Evolutionary conservation across 495 filamentous ascomycete species (phyloP), one percentile per base, ranked within the genome.

Genomic region (Tuber microsphaerosporum): DNA sequence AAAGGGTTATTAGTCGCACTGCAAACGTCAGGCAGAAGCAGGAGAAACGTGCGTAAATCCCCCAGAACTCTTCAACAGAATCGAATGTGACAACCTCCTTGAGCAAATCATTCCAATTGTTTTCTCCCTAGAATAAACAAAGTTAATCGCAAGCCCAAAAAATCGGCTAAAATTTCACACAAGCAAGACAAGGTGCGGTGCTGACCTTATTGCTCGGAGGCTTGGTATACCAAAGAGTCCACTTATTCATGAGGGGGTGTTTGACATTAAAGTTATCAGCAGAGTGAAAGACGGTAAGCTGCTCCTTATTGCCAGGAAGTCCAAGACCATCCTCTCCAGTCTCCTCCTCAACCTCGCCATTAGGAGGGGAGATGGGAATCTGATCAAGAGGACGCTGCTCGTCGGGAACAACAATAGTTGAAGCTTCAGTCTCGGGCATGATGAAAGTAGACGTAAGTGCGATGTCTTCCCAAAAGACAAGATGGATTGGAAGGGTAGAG

Each of bases 171-270:
- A 19, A n/a, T 41, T 42, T 76, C 75, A 69, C 31, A 37, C 34
- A 34, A 42, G 5, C 45, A 45, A n/a, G 74, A 31, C 39, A 22
- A 10, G 14, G 31, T 43, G 19, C 42, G 48, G 31, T 26, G 73
- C 88, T 72, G 81, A 97, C 95, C 92, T 97, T 98, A 85, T 93
- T 94, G 84, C 91, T 95, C 48, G 95, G 93, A 44, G 95, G 95
- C 88, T 99, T 99, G 82, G 95, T 99, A 86, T 98, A 99, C 95
- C 95, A 99, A 71, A 99, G 87, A 34, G 96, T 98, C 95, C 95
- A 99, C 81, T 92, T 90, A 86, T 97, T 91, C 89, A 95, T 93
- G 71, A 99, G 86, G 61, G 94, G 94, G 84, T 99, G 95, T 87
- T 98, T 98, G 83, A 97, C 94, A 82, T 96, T 98, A 89, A 99